Conservation (phyloP, 2,329 filamentous ascomycete species). For the Botryotinia convoluta region DNA sequence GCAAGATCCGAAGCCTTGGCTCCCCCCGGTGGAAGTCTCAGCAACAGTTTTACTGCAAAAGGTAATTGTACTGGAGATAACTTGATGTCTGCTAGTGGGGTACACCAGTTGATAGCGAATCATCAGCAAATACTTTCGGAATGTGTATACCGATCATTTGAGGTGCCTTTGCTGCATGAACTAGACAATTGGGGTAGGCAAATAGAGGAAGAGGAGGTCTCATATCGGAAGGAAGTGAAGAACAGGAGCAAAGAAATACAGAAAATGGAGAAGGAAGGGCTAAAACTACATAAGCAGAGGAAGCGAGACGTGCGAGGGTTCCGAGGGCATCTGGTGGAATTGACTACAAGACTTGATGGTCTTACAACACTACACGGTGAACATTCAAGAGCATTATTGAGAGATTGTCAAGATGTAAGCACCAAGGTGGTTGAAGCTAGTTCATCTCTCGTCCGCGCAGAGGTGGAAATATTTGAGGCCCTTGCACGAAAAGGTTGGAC, state of each 20-base stretch:
- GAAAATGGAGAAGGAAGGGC: slow-evolving; percentile 61
- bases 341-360: slow-evolving; percentile 61
- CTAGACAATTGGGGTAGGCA: slow-evolving; percentile 62
- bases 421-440: slow-evolving; percentile 60
- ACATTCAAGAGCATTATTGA: slow-evolving; percentile 57
- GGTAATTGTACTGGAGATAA: slow-evolving; percentile 61
- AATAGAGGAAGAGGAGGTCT: slow-evolving; percentile 63
- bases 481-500: slow-evolving; percentile 66
- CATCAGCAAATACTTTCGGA: slow-evolving; percentile 69
- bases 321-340: slow-evolving; percentile 59
- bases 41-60: slow-evolving; percentile 47
- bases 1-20: slow-evolving; percentile 58
- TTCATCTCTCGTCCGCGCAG: slow-evolving; percentile 63
- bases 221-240: slow-evolving; percentile 55
- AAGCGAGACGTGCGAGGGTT: slow-evolving; percentile 61
- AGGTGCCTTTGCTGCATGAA: slow-evolving; percentile 67
- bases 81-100: slow-evolving; percentile 59
- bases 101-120: slow-evolving; percentile 67
- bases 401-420: slow-evolving; percentile 65
- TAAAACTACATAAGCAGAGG: slow-evolving; percentile 58
- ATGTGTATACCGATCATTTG: slow-evolving; percentile 65
- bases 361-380: slow-evolving; percentile 59
- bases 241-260: slow-evolving; percentile 59
- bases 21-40: slow-evolving; percentile 34
- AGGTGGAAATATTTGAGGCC: slow-evolving; percentile 68